Evolutionary conservation across 140 eudicot genomes (phyloP).

Genomic region (Anethum foeniculum): DNA sequence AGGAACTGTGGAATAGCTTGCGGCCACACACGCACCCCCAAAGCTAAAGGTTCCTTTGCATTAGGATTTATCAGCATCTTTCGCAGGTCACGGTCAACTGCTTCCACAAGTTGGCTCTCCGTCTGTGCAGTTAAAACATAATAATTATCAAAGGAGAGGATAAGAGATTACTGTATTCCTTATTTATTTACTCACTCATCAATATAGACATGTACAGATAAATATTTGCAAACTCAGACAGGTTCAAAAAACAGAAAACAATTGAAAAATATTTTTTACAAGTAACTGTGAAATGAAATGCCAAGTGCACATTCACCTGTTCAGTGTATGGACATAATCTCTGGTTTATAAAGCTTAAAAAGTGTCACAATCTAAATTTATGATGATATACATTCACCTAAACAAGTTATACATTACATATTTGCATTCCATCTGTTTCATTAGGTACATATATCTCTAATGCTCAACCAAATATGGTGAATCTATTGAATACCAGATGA

Average conservation of each 20-base stretch:
- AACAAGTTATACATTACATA: not conserved
- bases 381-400: not conserved
- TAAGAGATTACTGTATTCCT: not conserved
- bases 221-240: not conserved
- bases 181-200: not conserved
- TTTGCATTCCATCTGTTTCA: not conserved
- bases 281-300: not conserved
- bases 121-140: constrained; percentile 27
- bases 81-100: constrained; percentile 88
- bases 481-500: not conserved
- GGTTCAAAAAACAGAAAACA: not conserved
- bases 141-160: not conserved
- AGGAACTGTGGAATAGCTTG: constrained; percentile 87
- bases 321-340: not conserved
- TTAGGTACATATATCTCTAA: not conserved
- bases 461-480: not conserved
- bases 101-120: constrained; percentile 67
- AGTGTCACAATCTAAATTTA: not conserved
- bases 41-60: constrained; percentile 53
- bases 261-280: not conserved
- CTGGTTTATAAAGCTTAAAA: not conserved
- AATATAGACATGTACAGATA: not conserved
- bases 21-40: constrained; percentile 89
- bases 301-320: not conserved
- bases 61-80: constrained; percentile 73